Base-by-base conservation (phyloP, 306 rosid species). In the Hylodesmum podocarpum region DNA sequence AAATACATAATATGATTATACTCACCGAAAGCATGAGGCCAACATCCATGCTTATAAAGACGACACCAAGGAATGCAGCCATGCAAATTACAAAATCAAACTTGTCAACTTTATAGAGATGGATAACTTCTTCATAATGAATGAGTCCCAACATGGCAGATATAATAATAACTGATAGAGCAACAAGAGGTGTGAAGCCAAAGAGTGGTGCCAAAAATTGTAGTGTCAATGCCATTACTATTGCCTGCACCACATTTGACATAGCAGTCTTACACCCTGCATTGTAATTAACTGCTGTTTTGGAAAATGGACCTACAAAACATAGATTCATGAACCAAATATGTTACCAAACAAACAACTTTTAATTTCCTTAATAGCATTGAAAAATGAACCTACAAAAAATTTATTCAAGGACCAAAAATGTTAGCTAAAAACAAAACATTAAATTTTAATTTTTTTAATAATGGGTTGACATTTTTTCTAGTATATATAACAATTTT, bases 81-180 rank as follows among this genome's bases (percentile, higher is more conserved):
- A 89, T 87, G 88, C 96, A 92, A 29, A 95, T 82, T 25, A 80
- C 0, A 46, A 89, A 92, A 72, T 95, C 98, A 59, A 87, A 92
- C 81, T 92, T 95, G 79, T 95, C 98, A n/a, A 90, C 90, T 77
- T 83, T 92, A 36, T 70, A 84, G 73, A 95, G 89, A 59, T 90
- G 87, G 22, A 82, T 14, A 4, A 59, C 80, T 51, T 81, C 95
- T 0, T 37, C 12, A 25, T 81, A 88, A 33, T 92, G 78, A 65
- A 95, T 85, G 24, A 95, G 87, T 0, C 95, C 92, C n/a, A 95
- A 0, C 97, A 95, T 92, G 29, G 97, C 96, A 1, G 97, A 89
- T 47, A 81, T 84, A 34, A 95, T 95, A 47, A 95, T 95, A 29
- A 93, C 86, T 5, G 96, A 87, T 11, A 95, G 86, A 70, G 95